Evolutionary conservation across 140 eudicot genomes (phyloP), one percentile per base, ranked within the genome.

Genomic region (Bidens hawaiensis): DNA sequence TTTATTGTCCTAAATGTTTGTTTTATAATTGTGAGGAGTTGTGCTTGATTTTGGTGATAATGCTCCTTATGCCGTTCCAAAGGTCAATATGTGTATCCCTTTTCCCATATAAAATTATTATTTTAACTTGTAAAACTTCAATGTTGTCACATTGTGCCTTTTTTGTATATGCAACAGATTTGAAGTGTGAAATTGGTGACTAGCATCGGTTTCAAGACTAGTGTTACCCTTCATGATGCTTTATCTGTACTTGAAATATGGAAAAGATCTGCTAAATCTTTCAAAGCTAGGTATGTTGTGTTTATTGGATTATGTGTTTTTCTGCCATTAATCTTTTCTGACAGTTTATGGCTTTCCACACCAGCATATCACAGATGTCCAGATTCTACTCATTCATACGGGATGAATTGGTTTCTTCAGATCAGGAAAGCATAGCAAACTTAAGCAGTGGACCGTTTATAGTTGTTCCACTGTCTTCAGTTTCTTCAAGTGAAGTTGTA

Each of bases 331-430:
- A 19, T 50, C 64, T 25, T 51, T 65, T 50, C 68, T 67, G 59
- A 71, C 59, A 27, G 2, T 12, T 55, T 58, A 38, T 69, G 17
- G 16, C 25, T 69, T 69, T 34, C 16, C 8, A 9, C 33, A 54
- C 18, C 81, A 88, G 98, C 66, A 13, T 87, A 22, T 76, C 79
- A 45, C 96, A 91, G 73, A 91, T 91, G 98, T 73, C 89, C 22
- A 87, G 76, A 36, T 80, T 87, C 50, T 91, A 91, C 70, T 38
- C 86, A 14, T 84, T 69, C 56, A 61, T 87, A 27, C 84, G 89
- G 85, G 80, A 70, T 11, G 85, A 70, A 70, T 70, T 79, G 89
- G 59, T 69, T 78, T 57, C 75, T 48, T 75, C 86, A 30, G 69
- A 79, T 55, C 61, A 74, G 67, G 71, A 63, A 68, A 62, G 70